These are phyloP conservation scores for Suillus subluteus DNA, from an alignment of 768 basidiomycete genomes.

Conservation along the genomic window DNA sequence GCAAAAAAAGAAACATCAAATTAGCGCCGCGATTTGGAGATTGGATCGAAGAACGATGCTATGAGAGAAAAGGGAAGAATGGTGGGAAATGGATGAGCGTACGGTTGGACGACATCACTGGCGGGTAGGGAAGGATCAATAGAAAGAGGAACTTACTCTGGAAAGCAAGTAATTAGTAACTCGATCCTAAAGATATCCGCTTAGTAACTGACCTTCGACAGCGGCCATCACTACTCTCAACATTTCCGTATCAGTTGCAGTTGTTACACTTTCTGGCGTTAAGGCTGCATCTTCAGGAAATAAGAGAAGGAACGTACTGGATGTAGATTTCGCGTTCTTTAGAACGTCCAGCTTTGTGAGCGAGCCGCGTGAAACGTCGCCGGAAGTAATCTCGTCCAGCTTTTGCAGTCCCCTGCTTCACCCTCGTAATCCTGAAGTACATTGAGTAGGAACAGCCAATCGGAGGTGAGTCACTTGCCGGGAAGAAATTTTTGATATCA, in stretches of 20 bases:
- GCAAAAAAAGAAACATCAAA: conserved; percentile 29
- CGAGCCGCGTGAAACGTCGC: conserved; percentile 77
- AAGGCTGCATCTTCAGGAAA: conserved; percentile 14
- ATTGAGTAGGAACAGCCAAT: conserved; percentile 12
- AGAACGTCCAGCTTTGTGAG: conserved; percentile 82
- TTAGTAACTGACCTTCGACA: conserved; percentile 75
- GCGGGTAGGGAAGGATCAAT: conserved; percentile 28
- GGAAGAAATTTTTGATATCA: conserved; percentile 88
- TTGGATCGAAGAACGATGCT: conserved; percentile 43
- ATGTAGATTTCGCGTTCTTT: conserved; percentile 93
- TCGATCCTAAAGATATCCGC: conserved; percentile 15
- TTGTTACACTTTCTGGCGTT: conserved; percentile 65
- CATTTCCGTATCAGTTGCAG: conserved; percentile 88
- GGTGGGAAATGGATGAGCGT: conserved; percentile 31
- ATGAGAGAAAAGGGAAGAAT: conserved; percentile 22
- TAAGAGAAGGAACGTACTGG: conserved; percentile 62
- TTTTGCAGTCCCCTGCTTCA: conserved; percentile 65
- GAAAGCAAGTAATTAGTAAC: conserved; percentile 20
- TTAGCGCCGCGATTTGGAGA: conserved; percentile 37
- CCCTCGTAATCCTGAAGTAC: conserved; percentile 78
- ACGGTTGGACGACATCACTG: conserved; percentile 25
- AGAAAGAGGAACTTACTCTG: conserved; percentile 65
- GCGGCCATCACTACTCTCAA: conserved; percentile 93
- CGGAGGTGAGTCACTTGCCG: conserved; percentile 48
- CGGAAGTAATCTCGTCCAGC: conserved; percentile 91